Base-by-base conservation (phyloP, 2,329 filamentous ascomycete species). In the Alternaria sp. region DNA sequence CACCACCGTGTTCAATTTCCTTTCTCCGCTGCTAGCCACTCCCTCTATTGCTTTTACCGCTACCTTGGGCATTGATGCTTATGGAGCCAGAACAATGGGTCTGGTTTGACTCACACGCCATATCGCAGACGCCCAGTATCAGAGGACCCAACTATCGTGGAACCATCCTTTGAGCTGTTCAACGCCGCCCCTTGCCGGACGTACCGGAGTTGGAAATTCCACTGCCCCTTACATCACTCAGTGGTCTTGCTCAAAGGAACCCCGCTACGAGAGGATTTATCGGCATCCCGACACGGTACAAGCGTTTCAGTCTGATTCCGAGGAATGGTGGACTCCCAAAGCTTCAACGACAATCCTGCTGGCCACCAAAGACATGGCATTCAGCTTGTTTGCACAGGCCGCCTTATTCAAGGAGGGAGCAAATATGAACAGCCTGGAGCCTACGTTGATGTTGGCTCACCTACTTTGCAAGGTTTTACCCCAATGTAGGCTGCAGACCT, bases 1-100 rank as follows among this genome's bases (percentile, higher is more conserved):
- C 56, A 68, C 64, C 64, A 68, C 66, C 59, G 66, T 68, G 57
- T 62, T 44, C 59, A 64, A 60, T 54, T 63, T 33, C 49, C 56
- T 49, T 25, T 44, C 44, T 47, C 61, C 60, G 51, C 61, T 60
- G 21, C 30, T 66, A 64, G 55, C 47, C 53, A 55, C 28, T n/a
- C 14, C 37, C 21, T 50, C 15, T 37, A 44, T 57, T 28, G 15
- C 45, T 30, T 37, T 55, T 54, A 44, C 60, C 33, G 33, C 33
- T 18, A 46, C 46, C 26, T 51, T 45, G 49, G 47, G 47, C 47
- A 45, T 49, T 55, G 44, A 11, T 23, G 28, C 25, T 49, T 26
- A 47, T 37, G 33, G 18, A 50, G 46, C 55, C 46, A 57, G 55
- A 58, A 50, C 44, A 46, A 51, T 21, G 44, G 43, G 21, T 26